Conservation (phyloP, 768 basidiomycete species). For the Mycena albidolilacea region DNA sequence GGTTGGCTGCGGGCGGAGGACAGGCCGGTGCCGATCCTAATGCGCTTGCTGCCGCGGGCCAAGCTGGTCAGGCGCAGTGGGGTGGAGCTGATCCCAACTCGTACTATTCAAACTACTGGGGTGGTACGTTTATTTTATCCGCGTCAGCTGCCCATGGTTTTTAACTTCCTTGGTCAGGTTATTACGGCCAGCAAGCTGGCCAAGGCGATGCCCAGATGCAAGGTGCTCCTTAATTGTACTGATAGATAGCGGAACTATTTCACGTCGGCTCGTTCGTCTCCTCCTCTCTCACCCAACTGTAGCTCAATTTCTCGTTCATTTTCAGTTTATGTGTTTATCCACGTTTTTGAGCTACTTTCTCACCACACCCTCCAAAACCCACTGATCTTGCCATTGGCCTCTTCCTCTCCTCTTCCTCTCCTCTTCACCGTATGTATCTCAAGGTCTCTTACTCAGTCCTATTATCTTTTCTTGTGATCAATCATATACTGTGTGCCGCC, state of each 20-base stretch:
- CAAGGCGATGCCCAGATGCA: constrained; percentile 73
- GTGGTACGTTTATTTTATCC: constrained; percentile 65
- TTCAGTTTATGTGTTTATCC: constrained; percentile 30
- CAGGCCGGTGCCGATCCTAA: constrained; percentile 70
- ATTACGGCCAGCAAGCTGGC: constrained; percentile 84
- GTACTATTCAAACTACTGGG: constrained; percentile 90
- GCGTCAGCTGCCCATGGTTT: constrained; percentile 18
- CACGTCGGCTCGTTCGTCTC: constrained; percentile 38
- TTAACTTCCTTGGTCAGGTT: constrained; percentile 63
- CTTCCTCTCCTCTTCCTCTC: constrained; percentile 35
- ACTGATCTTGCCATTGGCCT: constrained; percentile 30
- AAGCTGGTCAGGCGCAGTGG: constrained; percentile 84
- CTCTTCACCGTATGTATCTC: constrained; percentile 47
- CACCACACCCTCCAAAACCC: constrained; percentile 22
- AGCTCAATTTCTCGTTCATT: constrained; percentile 40
- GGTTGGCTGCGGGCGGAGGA: constrained; percentile 68
- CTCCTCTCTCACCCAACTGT: constrained; percentile 37
- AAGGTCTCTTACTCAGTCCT: constrained; percentile 37
- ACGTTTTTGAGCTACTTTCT: constrained; percentile 34
- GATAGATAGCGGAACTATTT: constrained; percentile 34
- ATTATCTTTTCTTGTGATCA: constrained; percentile 23
- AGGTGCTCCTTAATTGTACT: constrained; percentile 57
- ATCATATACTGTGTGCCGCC: constrained; percentile 20
- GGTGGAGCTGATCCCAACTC: constrained; percentile 78
- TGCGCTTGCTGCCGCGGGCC: constrained; percentile 66